phyloP scores from a whole-genome alignment of 768 basidiomycete genomes.

The Austroboletus eburneus region DNA sequence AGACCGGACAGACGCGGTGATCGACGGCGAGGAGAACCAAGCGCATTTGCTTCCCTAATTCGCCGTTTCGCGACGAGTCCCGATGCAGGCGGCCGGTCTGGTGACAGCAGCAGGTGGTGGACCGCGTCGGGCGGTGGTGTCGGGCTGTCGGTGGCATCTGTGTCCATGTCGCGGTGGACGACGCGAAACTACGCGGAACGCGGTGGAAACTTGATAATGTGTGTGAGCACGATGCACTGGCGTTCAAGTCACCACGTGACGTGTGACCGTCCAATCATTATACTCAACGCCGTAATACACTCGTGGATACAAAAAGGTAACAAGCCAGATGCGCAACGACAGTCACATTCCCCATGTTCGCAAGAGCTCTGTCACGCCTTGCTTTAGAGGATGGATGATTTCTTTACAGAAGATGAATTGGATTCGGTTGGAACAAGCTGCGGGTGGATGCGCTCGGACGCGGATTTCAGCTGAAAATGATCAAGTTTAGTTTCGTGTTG shows the following conservation, averaged over 20 bases:
- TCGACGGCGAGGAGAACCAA: slow-evolving; percentile 39
- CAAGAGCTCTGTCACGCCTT: no score
- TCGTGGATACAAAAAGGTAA: no score
- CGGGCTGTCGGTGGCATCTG: slow-evolving; percentile 22
- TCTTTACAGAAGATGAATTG: slow-evolving; percentile 10
- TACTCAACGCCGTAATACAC: no score
- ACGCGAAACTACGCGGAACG: background rate
- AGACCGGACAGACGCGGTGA: slow-evolving; percentile 49
- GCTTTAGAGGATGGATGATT: slow-evolving; percentile 11
- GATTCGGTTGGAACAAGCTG: slow-evolving; percentile 14
- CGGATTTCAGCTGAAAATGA: slow-evolving; percentile 13
- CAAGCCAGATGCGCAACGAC: background rate
- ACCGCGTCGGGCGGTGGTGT: slow-evolving; percentile 34
- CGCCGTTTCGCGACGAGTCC: slow-evolving; percentile 29
- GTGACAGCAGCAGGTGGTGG: slow-evolving; percentile 50
- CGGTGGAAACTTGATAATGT: background rate
- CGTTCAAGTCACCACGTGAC: no score
- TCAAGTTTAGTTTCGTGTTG: slow-evolving; percentile 5
- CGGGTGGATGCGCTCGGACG: slow-evolving; percentile 9
- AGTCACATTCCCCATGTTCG: no score
- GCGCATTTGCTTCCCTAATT: slow-evolving; percentile 23
- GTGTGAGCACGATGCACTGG: no score
- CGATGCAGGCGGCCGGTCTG: slow-evolving; percentile 45
- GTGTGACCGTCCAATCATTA: no score
- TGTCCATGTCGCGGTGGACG: slow-evolving; percentile 16